Base-by-base conservation (phyloP, 2,329 filamentous ascomycete genomes). In the Alternaria sp. region DNA sequence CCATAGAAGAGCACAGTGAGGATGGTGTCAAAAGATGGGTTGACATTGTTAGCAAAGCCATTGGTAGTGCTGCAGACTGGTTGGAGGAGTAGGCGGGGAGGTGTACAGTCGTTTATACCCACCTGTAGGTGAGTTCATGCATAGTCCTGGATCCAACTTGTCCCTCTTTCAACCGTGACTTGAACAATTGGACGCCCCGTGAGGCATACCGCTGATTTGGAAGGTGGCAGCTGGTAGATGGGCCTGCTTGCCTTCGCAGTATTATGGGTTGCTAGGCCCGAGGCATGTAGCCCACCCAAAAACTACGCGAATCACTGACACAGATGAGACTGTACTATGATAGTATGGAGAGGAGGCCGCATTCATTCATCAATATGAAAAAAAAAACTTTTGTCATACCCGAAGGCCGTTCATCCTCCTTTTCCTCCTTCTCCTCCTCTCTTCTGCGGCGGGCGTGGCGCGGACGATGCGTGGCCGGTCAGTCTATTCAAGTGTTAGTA, bases 1-100 rank as follows among this genome's bases (percentile, higher is more conserved):
- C 82, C 51, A 79, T 89, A 45, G 84, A 88, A 28, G 82, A 80
- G 42, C 74, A 76, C 2, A 79, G 85, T 72, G 64, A 67, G 39
- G 69, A 51, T 8, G 67, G 60, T 5, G 69, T 79, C 8, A 60
- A 66, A 55, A 81, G 74, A 66, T 83, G 81, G 81, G 71, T 77
- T 24, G 75, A 66, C 0, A 80, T 83, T 53, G 75, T 80, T 26
- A 72, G 71, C 14, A 73, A 64, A 24, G 56, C 70, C 1, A 70
- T 81, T 6, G 66, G 72, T 14, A 67, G 58, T n/a, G 79, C 79
- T 5, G 73, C 74, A 2, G 70, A 67, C 17, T 73, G 63, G 48
- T 60, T 80, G 66, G 72, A 77, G 9, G 34, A 49, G 45, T 57
- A 46, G 11, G 9, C 7, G 9, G 9, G 28, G n/a, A 26, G 10